Conservation (phyloP, 2,329 filamentous ascomycete genomes). For the Nectriaceae sp. region DNA sequence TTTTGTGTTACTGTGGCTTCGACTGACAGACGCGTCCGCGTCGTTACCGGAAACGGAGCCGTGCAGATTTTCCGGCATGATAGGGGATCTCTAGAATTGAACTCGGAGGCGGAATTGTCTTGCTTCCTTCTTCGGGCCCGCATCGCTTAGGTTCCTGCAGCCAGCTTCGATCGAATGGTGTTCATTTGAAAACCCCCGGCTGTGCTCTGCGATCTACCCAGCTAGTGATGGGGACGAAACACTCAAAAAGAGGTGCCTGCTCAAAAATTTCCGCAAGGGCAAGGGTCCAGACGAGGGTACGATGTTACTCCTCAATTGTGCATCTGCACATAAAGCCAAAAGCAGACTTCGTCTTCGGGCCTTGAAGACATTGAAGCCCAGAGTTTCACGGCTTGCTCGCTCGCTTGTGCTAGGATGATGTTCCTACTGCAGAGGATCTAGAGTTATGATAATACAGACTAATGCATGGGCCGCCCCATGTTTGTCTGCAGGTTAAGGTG, state of each 20-base stretch:
- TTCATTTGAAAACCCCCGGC: background rate
- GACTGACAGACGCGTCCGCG: background rate
- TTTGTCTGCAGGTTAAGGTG: constrained; percentile 7
- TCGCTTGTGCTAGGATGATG: too few species aligned
- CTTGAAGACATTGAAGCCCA: too few species aligned
- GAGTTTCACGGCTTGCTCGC: too few species aligned
- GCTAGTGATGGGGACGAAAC: constrained; percentile 21
- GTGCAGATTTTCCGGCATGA: constrained; percentile 3
- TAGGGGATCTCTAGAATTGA: background rate
- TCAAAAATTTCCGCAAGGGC: background rate
- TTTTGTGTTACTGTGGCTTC: background rate
- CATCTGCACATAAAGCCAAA: too few species aligned
- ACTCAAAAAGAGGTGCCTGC: constrained; percentile 4
- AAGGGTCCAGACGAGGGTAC: background rate
- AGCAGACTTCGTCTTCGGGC: too few species aligned
- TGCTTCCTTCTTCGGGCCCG: background rate
- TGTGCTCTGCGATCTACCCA: constrained; percentile 18
- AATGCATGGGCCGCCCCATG: constrained; percentile 10
- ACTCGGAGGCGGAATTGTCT: background rate
- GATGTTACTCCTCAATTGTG: background rate
- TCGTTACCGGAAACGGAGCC: constrained; percentile 7
- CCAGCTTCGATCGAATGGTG: background rate
- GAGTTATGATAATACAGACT: constrained; percentile 5
- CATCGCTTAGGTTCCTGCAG: background rate
- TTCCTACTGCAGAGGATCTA: background rate